Conservation (phyloP, 2,329 filamentous ascomycete species). For the Exophiala sp. region DNA sequence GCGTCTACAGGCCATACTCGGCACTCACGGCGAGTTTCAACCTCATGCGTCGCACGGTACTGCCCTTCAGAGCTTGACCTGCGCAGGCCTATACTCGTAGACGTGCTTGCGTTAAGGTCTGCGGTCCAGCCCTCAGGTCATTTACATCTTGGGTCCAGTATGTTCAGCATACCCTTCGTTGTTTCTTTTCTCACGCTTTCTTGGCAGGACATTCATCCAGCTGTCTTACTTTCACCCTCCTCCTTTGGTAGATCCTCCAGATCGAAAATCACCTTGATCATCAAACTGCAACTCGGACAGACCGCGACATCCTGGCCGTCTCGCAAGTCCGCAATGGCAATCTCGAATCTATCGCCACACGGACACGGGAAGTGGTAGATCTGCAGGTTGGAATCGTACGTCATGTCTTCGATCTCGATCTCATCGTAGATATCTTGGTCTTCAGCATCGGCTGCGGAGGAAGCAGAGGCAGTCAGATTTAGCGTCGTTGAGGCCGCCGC, state of each 20-base stretch:
- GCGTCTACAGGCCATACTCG: no score
- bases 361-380: constrained; percentile 96
- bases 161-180: not conserved
- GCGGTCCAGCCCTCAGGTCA: no score
- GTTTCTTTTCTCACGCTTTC: constrained; percentile 6
- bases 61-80: no score
- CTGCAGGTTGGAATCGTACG: constrained; percentile 74
- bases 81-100: no score
- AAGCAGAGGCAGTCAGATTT: not conserved
- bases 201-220: not conserved
- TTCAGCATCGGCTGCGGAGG: constrained; percentile 35
- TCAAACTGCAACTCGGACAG: constrained; percentile 93
- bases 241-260: constrained; percentile 52
- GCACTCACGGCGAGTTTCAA: no score
- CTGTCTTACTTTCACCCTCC: not conserved
- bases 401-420: constrained; percentile 99
- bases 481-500: constrained; percentile 11
- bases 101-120: no score
- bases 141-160: no score
- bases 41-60: no score
- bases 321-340: constrained; percentile 74
- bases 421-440: constrained; percentile 84
- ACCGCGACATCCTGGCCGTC: constrained; percentile 94
- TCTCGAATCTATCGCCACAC: constrained; percentile 95
- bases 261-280: constrained; percentile 94